Conservation (phyloP, 306 rosid species). For the Mimosa bimucronata region DNA sequence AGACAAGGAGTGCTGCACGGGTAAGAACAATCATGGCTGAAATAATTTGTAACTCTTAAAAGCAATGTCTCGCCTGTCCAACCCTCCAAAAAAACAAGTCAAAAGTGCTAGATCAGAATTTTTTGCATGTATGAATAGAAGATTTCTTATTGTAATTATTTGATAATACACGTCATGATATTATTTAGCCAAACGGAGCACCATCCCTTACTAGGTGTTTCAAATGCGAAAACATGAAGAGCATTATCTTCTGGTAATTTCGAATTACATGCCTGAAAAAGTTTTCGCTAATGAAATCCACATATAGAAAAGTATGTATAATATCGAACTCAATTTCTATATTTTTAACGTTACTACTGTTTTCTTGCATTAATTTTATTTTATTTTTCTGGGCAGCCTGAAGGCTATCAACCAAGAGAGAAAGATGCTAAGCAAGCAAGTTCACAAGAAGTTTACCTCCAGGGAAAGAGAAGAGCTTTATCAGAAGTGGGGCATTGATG, state of each 20-base stretch:
- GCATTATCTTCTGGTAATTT: no score
- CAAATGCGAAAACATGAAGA: not conserved
- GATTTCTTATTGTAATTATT: not conserved
- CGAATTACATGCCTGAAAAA: not conserved
- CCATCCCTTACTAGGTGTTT: not conserved
- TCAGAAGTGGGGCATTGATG: slow-evolving; percentile 67
- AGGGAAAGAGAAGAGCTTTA: slow-evolving; percentile 70
- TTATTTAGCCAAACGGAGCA: slow-evolving; percentile 9
- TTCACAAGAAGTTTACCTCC: slow-evolving; percentile 59
- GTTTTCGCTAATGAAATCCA: not conserved
- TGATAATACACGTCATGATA: not conserved
- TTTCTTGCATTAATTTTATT: slow-evolving; percentile 2
- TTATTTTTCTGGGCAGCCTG: slow-evolving; percentile 44
- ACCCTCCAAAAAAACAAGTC: not conserved
- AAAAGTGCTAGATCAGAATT: not conserved
- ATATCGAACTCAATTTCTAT: not conserved
- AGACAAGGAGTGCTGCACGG: not conserved
- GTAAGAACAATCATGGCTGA: not conserved
- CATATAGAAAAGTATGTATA: not conserved
- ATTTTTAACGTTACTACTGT: not conserved
- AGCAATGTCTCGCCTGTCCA: not conserved
- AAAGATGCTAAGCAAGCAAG: slow-evolving; percentile 74
- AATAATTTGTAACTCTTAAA: not conserved
- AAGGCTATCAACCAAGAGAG: slow-evolving; percentile 71
- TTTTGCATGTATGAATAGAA: not conserved